These are phyloP conservation scores for Entomortierella lignicola DNA, from an alignment of 192 early-diverging fungal species.

Conservation along the genomic window DNA sequence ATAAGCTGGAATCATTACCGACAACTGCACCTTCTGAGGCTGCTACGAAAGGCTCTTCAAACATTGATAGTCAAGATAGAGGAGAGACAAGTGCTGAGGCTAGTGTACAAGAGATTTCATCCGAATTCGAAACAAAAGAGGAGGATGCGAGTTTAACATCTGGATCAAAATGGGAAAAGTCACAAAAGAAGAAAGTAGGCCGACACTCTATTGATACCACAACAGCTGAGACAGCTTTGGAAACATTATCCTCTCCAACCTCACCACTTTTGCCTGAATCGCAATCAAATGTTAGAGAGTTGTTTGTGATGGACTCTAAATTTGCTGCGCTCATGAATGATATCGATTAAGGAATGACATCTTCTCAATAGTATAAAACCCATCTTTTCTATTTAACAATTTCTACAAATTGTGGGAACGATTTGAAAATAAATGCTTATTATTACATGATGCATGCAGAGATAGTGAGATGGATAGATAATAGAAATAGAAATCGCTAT, in stretches of 20 bases:
- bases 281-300: not conserved
- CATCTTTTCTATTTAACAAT: no score
- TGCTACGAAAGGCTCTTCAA: not conserved
- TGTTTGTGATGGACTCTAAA: slow-evolving; percentile 11
- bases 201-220: not conserved
- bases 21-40: no score
- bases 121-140: no score
- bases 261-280: not conserved
- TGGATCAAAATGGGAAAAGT: no score
- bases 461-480: not conserved
- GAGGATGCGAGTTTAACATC: no score
- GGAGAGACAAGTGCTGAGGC: not conserved
- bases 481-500: not conserved
- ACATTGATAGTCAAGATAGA: not conserved
- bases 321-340: slow-evolving; percentile 11
- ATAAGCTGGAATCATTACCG: slow-evolving; percentile 7
- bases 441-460: slow-evolving; percentile 11
- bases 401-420: no score
- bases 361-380: not conserved
- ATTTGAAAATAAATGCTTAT: slow-evolving; percentile 7
- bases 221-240: not conserved
- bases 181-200: no score
- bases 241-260: not conserved
- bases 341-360: not conserved
- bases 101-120: no score